Percentiles rank a stretch among this genome's conserved stretches.
phyloP scores from a whole-genome alignment of 2,329 filamentous ascomycete genomes.

The Colletotrichum cordylinicola region DNA sequence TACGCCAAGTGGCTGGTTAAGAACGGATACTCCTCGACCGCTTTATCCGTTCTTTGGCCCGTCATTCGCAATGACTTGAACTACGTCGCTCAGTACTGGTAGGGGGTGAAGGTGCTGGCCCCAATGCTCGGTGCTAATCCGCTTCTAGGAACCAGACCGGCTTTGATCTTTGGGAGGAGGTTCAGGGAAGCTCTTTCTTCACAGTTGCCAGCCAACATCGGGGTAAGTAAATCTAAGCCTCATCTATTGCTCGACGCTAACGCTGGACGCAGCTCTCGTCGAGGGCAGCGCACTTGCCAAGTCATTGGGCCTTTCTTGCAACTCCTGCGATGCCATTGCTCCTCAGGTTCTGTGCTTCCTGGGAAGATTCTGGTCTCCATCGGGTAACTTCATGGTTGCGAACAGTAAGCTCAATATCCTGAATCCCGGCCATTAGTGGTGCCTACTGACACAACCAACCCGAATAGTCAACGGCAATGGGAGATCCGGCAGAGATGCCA shows the following conservation, averaged over 20 bases:
- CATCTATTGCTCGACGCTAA: neutral
- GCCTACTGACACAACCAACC: neutral
- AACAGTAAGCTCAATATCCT: conserved; percentile 57
- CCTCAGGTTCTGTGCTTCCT: conserved; percentile 76
- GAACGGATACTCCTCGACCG: conserved; percentile 67
- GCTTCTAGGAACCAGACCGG: conserved; percentile 56
- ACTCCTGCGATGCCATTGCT: conserved; percentile 67
- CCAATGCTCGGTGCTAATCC: neutral
- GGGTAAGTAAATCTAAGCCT: conserved; percentile 45
- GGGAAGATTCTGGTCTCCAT: conserved; percentile 74
- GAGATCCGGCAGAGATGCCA: conserved; percentile 74
- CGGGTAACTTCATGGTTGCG: conserved; percentile 64
- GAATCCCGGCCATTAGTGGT: neutral
- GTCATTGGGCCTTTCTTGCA: conserved; percentile 65
- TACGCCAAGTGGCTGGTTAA: conserved; percentile 76
- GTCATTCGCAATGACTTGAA: conserved; percentile 77
- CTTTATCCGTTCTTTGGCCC: conserved; percentile 69
- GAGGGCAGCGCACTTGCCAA: conserved; percentile 72
- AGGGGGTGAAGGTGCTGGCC: neutral
- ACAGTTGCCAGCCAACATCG: conserved; percentile 75
- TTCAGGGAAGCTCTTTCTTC: conserved; percentile 80
- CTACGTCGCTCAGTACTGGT: conserved; percentile 78
- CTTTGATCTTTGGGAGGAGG: conserved; percentile 87
- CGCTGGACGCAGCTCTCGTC: conserved; percentile 52
- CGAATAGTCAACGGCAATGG: conserved; percentile 58